These are phyloP conservation scores for Eimeria praecox DNA, from an alignment of 169 alveolate genomes.

Conservation along the genomic window DNA sequence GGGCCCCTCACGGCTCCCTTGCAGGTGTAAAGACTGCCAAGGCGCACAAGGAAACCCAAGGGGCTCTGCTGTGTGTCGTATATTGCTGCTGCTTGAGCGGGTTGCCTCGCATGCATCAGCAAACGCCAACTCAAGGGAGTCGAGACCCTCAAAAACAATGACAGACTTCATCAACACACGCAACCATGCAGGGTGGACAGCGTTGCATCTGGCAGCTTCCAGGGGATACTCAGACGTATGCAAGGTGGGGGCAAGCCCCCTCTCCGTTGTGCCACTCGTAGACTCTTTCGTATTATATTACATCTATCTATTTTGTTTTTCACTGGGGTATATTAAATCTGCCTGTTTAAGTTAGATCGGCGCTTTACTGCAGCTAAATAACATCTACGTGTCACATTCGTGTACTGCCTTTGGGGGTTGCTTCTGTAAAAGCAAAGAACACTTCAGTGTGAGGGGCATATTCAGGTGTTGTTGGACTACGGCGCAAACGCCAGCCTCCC, in stretches of 20 bases:
- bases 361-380: too few relatives aligned
- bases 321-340: too few relatives aligned
- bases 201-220: constrained; percentile 60
- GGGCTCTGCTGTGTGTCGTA: constrained; percentile 45
- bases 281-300: too few relatives aligned
- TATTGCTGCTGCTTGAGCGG: constrained; percentile 46
- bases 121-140: background rate
- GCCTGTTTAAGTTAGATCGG: too few relatives aligned
- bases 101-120: background rate
- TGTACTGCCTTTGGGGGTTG: too few relatives aligned
- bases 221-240: constrained; percentile 61
- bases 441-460: background rate
- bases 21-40: constrained; percentile 46
- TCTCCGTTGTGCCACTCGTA: background rate
- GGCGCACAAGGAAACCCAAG: background rate
- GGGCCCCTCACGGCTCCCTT: background rate
- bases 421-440: background rate
- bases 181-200: constrained; percentile 69
- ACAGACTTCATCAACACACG: constrained; percentile 13
- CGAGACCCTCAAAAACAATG: background rate
- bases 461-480: constrained; percentile 48
- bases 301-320: too few relatives aligned
- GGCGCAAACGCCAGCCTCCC: constrained; percentile 52
- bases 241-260: background rate
- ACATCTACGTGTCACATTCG: too few relatives aligned